Percentiles rank a stretch among this genome's conserved stretches.
Evolutionary conservation across 2,329 filamentous ascomycete genomes (phyloP).

Genomic region (Pseudopyrenochaeta lycopersici): DNA sequence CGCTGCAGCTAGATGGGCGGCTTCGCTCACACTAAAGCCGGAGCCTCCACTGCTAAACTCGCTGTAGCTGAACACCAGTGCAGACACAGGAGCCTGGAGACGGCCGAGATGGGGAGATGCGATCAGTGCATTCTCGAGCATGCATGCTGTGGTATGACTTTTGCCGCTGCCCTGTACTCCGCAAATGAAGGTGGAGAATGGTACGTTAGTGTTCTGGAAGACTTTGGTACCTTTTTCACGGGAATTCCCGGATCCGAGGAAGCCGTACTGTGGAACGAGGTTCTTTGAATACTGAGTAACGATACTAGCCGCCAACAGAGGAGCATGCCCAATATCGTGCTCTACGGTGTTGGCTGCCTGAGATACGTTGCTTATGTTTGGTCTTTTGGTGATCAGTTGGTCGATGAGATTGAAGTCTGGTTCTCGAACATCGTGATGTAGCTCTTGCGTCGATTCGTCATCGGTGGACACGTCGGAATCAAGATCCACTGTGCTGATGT

Average conservation of each 20-base stretch:
- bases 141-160: slow-evolving; percentile 65
- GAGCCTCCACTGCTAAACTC: not conserved
- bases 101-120: slow-evolving; percentile 41
- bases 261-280: slow-evolving; percentile 21
- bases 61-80: not conserved
- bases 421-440: not conserved
- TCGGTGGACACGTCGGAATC: not conserved
- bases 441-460: not conserved
- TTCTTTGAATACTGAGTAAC: slow-evolving; percentile 13
- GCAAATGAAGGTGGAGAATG: slow-evolving; percentile 68
- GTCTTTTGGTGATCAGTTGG: slow-evolving; percentile 1
- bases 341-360: too few relatives aligned
- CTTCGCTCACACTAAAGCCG: not conserved
- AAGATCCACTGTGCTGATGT: not conserved
- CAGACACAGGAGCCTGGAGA: not conserved
- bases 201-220: slow-evolving; percentile 62
- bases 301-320: slow-evolving; percentile 7
- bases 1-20: not conserved
- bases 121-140: slow-evolving; percentile 65
- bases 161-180: slow-evolving; percentile 69
- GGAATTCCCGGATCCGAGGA: slow-evolving; percentile 5
- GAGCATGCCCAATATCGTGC: slow-evolving; percentile 15
- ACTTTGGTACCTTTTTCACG: slow-evolving; percentile 25
- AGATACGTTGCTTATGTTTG: too few relatives aligned
- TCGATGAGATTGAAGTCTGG: slow-evolving; percentile 6